A percentile compares a stretch with the other conserved stretches of the same genome.
phyloP scores from a whole-genome alignment of 2,329 filamentous ascomycete species.

The Fusarium ramigenum region DNA sequence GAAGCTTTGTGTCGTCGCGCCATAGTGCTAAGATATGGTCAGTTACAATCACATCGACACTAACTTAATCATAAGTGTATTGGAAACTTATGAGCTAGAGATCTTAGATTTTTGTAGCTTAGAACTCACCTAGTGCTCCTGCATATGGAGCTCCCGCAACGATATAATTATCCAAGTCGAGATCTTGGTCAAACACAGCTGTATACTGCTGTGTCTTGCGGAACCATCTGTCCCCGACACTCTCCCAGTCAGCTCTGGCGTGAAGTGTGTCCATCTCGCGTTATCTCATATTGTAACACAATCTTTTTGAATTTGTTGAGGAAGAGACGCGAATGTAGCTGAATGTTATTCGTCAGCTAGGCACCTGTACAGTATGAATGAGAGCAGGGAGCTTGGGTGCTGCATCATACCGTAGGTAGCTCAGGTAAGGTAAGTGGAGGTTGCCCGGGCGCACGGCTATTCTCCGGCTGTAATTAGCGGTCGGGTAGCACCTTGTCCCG shows the following conservation, averaged over 20 bases:
- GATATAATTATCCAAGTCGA: constrained; percentile 94
- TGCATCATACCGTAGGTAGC: constrained; percentile 22
- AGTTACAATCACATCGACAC: neutral
- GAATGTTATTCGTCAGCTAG: constrained; percentile 17
- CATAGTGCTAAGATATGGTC: constrained; percentile 73
- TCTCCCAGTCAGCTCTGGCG: constrained; percentile 92
- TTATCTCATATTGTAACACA: constrained; percentile 45
- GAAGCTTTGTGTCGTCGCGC: constrained; percentile 86
- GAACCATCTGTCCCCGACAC: constrained; percentile 92
- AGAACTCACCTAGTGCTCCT: constrained; percentile 82
- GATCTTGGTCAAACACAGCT: constrained; percentile 88
- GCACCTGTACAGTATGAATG: constrained; percentile 18
- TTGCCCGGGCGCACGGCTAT: constrained; percentile 41
- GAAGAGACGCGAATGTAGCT: neutral
- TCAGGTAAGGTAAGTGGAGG: constrained; percentile 19
- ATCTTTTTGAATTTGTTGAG: neutral
- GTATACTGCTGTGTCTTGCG: constrained; percentile 95
- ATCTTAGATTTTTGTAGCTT: neutral
- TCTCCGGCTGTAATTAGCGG: constrained; percentile 45
- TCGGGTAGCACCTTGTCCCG: constrained; percentile 22
- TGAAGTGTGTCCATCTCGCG: constrained; percentile 64
- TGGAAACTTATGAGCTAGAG: neutral
- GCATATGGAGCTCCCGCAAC: constrained; percentile 92
- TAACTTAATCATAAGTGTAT: constrained; percentile 11
- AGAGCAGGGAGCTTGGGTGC: constrained; percentile 16